phyloP scores from a whole-genome alignment of 768 basidiomycete species.

The Chlorophyllum brunneum region DNA sequence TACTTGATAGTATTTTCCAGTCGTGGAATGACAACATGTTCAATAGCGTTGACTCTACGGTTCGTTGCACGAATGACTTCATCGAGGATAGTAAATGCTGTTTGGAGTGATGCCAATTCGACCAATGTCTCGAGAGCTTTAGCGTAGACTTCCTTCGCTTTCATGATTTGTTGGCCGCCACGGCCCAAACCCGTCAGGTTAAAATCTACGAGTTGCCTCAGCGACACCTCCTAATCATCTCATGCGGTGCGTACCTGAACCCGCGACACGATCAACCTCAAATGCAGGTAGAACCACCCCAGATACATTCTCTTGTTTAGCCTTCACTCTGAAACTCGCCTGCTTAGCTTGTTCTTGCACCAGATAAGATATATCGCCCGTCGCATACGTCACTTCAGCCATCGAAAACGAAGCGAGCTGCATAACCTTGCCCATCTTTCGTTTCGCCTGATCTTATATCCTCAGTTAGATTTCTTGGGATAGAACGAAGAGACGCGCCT shows the following conservation, averaged over 20 bases:
- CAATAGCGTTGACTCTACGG: slow-evolving; percentile 97
- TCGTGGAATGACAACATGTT: slow-evolving; percentile 93
- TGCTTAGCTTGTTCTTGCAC: slow-evolving; percentile 94
- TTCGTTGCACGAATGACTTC: slow-evolving; percentile 99
- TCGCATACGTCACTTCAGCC: slow-evolving; percentile 97
- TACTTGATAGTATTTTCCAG: slow-evolving; percentile 98
- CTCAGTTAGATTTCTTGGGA: slow-evolving; percentile 15
- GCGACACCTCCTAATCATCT: neutral
- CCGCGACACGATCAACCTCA: slow-evolving; percentile 82
- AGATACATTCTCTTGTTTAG: slow-evolving; percentile 96
- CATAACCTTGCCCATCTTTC: slow-evolving; percentile 99
- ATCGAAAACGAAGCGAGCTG: slow-evolving; percentile 98
- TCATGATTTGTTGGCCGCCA: slow-evolving; percentile 93
- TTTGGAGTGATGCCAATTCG: slow-evolving; percentile 94
- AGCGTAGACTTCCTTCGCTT: slow-evolving; percentile 95
- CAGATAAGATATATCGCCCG: slow-evolving; percentile 95
- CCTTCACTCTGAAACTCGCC: slow-evolving; percentile 89
- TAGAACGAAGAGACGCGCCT: slow-evolving; percentile 46
- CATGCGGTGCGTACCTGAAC: slow-evolving; percentile 55
- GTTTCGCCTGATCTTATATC: slow-evolving; percentile 71
- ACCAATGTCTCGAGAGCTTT: slow-evolving; percentile 97
- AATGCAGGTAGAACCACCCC: slow-evolving; percentile 96
- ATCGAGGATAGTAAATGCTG: slow-evolving; percentile 97
- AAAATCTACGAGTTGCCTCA: slow-evolving; percentile 57
- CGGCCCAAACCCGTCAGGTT: slow-evolving; percentile 95